Evolutionary conservation across 352 stramenopile species (phyloP), one percentile per base, ranked within the genome.

Genomic region (Globisporangium acanthophoron): DNA sequence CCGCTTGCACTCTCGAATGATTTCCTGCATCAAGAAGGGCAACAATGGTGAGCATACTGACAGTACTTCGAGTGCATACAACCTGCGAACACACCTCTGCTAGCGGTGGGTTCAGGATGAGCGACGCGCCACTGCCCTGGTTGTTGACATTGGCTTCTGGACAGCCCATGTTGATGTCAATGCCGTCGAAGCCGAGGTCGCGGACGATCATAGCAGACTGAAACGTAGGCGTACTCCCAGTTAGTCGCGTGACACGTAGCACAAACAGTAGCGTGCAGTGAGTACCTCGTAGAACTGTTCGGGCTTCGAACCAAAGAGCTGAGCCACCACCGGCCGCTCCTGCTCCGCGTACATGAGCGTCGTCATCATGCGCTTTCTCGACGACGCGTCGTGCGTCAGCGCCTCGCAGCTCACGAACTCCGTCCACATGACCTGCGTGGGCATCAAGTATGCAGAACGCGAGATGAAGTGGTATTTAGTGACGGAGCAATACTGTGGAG

Each of bases 111-210:
- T 87, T 67, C 40, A 85, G 61, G 27, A 92, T 91, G 9, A 94
- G 68, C 9, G 84, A 63, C 0, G 80, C 79, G 8, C 84, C 81
- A 54, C 80, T 90, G 43, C 76, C 76, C 72, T 93, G 84, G 21
- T 88, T 90, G 63, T 82, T 90, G 7, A 93, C 81, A 46, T 88
- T 86, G 15, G 64, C 74, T 39, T 93, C 78, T 0, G 84, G 84
- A 31, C 84, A 93, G 9, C 84, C 84, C 84, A 93, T 92, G 62
- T 94, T 92, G 68, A 94, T 91, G 52, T 94, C 84, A 44, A 94
- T 90, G 50, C 81, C 81, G 51, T 94, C 81, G 59, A 94, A 94
- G 52, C 84, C 81, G 16, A 94, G 66, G 53, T 94, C 81, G 3
- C 78, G 72, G 5, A 90, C 69, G 33, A 94, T 85, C 70, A 82